These are phyloP conservation scores for Penicillium samsonianum DNA, from an alignment of 495 filamentous ascomycete species.

Conservation along the genomic window DNA sequence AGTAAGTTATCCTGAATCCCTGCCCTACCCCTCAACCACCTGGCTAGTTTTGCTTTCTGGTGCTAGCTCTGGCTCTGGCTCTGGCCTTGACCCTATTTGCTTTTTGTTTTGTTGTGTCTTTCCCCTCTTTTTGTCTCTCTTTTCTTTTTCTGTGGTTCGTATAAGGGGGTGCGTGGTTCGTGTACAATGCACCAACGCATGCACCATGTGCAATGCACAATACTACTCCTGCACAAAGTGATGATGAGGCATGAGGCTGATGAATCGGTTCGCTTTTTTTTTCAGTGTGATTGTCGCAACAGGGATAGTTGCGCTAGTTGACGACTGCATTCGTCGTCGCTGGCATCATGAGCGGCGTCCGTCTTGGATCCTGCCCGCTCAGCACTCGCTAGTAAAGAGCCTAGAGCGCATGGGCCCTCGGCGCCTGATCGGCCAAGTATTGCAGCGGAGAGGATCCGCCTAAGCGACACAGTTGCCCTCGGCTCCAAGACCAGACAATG, in stretches of 20 bases:
- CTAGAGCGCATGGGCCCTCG: slow-evolving; percentile 70
- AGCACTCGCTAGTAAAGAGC: slow-evolving; percentile 56
- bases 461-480: slow-evolving; percentile 17
- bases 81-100: slow-evolving; percentile 1
- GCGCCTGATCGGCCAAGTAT: slow-evolving; percentile 75
- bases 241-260: slow-evolving; percentile 18
- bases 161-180: neutral
- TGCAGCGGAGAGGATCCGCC: slow-evolving; percentile 58
- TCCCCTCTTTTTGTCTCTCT: slow-evolving; percentile 1
- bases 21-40: neutral
- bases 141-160: neutral
- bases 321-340: slow-evolving; percentile 84
- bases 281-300: slow-evolving; percentile 83
- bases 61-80: neutral
- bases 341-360: slow-evolving; percentile 68
- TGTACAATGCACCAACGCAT: slow-evolving; percentile 11
- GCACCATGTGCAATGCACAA: neutral
- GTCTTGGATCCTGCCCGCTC: slow-evolving; percentile 56
- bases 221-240: neutral
- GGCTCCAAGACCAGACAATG: neutral
- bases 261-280: slow-evolving; percentile 22
- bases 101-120: slow-evolving; percentile 4
- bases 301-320: slow-evolving; percentile 84
- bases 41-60: neutral
- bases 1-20: slow-evolving; percentile 68